Evolutionary conservation across 2,329 filamentous ascomycete species (phyloP).

Genomic region (Didymella exigua): DNA sequence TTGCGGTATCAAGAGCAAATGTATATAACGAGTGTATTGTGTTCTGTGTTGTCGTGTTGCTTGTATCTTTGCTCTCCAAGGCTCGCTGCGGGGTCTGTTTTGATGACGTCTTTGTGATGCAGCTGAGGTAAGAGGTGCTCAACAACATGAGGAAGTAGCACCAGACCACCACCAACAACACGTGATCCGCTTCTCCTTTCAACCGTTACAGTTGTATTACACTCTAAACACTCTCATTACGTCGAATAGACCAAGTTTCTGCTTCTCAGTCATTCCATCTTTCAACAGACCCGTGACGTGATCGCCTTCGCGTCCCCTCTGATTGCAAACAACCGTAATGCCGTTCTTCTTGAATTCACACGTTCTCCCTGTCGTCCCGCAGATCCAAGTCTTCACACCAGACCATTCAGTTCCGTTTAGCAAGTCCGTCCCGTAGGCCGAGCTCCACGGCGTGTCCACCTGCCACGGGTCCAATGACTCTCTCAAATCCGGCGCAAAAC

Average conservation of each 20-base stretch:
- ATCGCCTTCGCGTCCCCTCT: constrained; percentile 50
- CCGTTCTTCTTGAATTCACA: constrained; percentile 48
- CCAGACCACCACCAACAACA: no score
- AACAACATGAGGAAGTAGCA: no score
- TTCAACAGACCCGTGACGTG: constrained; percentile 32
- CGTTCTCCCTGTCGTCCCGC: constrained; percentile 55
- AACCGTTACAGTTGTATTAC: no score
- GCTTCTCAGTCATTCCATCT: constrained; percentile 36
- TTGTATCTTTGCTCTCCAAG: no score
- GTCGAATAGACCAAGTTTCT: constrained; percentile 35
- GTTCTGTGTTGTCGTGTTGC: no score
- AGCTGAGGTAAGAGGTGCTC: no score
- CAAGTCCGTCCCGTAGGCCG: constrained; percentile 62
- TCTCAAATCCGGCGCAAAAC: constrained; percentile 61
- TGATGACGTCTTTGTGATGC: no score
- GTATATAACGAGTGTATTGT: no score
- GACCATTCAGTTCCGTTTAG: constrained; percentile 53
- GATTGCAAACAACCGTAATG: constrained; percentile 52
- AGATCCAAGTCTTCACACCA: constrained; percentile 51
- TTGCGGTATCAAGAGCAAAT: no score
- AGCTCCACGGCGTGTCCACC: constrained; percentile 53
- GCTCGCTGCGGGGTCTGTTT: no score
- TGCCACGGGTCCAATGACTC: constrained; percentile 59
- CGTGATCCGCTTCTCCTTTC: no score
- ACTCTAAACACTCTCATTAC: constrained; percentile 33